Percentiles rank a stretch among this genome's conserved stretches.
These are phyloP conservation scores for Podospora pseudocomata DNA, from an alignment of 495 filamentous ascomycete species.

Conservation along the genomic window DNA sequence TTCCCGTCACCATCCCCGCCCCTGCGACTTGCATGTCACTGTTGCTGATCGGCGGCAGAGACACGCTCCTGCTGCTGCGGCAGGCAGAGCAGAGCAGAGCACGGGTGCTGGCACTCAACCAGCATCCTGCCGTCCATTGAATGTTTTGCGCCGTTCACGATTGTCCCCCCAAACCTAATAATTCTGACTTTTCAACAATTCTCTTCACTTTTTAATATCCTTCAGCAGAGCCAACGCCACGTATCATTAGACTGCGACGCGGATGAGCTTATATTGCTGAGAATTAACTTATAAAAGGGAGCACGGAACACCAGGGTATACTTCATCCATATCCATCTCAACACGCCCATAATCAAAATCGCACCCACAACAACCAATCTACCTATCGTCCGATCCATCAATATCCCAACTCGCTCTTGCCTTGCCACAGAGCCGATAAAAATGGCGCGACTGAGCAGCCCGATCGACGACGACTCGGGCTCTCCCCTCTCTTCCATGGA, in stretches of 20 bases:
- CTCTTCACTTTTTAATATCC: neutral
- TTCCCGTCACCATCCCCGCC: neutral
- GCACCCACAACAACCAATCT: neutral
- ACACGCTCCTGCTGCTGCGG: too few species aligned
- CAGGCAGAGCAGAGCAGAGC: neutral
- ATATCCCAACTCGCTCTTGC: neutral
- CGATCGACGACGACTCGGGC: conserved; percentile 35
- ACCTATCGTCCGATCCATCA: neutral
- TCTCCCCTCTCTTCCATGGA: conserved; percentile 43
- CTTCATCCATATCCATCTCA: neutral
- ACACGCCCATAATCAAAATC: neutral
- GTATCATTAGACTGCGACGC: neutral
- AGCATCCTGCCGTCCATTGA: neutral
- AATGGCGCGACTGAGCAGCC: conserved; percentile 33
- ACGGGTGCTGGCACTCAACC: neutral
- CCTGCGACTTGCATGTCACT: neutral
- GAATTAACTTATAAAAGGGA: neutral
- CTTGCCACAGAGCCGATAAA: neutral
- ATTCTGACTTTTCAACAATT: neutral
- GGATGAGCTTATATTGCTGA: neutral
- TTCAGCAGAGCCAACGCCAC: neutral
- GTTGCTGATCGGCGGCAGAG: neutral
- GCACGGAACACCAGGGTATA: neutral
- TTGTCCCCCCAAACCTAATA: neutral
- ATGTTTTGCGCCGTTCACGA: neutral